Percentiles rank a stretch among this genome's conserved stretches.
phyloP scores from a whole-genome alignment of 805 yeast genomes.

The Candida nanaspora region DNA sequence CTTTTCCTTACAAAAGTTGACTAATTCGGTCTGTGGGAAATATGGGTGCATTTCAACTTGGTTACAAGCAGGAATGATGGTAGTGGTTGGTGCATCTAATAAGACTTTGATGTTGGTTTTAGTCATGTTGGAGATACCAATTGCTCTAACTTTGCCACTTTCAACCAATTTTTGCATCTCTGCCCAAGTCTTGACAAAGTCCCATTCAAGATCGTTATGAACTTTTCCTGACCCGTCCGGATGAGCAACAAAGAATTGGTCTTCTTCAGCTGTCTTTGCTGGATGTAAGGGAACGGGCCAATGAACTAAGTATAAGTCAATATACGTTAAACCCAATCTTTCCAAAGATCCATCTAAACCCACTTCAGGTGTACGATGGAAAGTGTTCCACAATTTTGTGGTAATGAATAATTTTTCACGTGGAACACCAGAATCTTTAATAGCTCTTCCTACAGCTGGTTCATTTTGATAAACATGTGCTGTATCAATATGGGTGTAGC shows the following conservation, averaged over 20 bases:
- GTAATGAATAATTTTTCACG: conserved; percentile 63
- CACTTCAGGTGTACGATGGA: conserved; percentile 39
- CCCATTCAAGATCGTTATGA: conserved; percentile 21
- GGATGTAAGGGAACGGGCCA: conserved; percentile 65
- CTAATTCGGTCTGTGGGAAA: conserved; percentile 54
- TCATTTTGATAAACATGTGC: conserved; percentile 64
- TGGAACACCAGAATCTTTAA: conserved; percentile 51
- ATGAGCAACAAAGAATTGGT: conserved; percentile 12
- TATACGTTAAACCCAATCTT: conserved; percentile 64
- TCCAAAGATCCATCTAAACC: conserved; percentile 54
- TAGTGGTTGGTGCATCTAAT: conserved; percentile 39
- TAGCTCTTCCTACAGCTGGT: conserved; percentile 50
- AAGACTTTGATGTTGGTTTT: conserved; percentile 43
- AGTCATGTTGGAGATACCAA: conserved; percentile 76
- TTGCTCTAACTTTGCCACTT: conserved; percentile 45
- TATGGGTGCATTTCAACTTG: conserved; percentile 74
- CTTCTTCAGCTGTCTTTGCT: conserved; percentile 24
- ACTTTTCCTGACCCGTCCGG: conserved; percentile 20
- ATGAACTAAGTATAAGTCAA: conserved; percentile 73
- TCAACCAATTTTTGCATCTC: conserved; percentile 49
- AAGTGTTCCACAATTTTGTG: conserved; percentile 59
- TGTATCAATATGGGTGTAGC: conserved; percentile 69
- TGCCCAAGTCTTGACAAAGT: conserved; percentile 54
- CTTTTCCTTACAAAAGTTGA: conserved; percentile 42
- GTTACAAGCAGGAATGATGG: conserved; percentile 57